phyloP scores from a whole-genome alignment of 345 rosid genomes.

The Microthlaspi erraticum region DNA sequence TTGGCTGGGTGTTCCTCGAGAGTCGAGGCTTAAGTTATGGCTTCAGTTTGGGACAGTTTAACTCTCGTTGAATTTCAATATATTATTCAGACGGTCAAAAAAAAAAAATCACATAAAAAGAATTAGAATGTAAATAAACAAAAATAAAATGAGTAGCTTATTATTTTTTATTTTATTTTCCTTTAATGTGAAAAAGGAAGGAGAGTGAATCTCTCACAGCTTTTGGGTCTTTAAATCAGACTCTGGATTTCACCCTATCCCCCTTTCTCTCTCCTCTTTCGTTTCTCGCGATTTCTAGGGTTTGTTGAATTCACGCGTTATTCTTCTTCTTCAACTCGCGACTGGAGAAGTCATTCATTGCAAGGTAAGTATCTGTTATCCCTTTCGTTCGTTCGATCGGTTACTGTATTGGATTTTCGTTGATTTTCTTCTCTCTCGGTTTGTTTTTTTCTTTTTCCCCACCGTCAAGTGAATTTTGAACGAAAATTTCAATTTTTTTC shows the following conservation, averaged over 20 bases:
- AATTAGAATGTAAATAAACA: no score
- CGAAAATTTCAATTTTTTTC: constrained; percentile 15
- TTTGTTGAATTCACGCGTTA: constrained; percentile 32
- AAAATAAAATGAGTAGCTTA: no score
- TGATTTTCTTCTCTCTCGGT: constrained; percentile 20
- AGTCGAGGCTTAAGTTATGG: no score
- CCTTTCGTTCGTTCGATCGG: background rate
- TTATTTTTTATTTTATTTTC: background rate
- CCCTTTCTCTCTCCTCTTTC: constrained; percentile 14
- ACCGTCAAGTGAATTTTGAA: constrained; percentile 1
- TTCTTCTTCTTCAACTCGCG: constrained; percentile 24
- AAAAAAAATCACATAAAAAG: no score
- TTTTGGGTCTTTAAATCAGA: background rate
- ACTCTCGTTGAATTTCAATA: no score
- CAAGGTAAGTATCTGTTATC: constrained; percentile 12
- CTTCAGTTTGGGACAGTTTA: no score
- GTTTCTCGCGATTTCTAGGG: constrained; percentile 36
- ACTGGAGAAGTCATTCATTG: constrained; percentile 2
- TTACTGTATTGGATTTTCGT: background rate
- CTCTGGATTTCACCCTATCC: constrained; percentile 29
- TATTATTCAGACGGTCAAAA: no score
- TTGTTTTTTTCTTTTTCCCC: background rate
- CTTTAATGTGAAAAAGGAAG: constrained; percentile 13
- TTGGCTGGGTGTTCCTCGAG: no score
- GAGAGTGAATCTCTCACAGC: constrained; percentile 12